Percentiles rank a stretch among this genome's conserved stretches.
Conservation (phyloP, 768 basidiomycete genomes). For the Macrocybe gigantea region DNA sequence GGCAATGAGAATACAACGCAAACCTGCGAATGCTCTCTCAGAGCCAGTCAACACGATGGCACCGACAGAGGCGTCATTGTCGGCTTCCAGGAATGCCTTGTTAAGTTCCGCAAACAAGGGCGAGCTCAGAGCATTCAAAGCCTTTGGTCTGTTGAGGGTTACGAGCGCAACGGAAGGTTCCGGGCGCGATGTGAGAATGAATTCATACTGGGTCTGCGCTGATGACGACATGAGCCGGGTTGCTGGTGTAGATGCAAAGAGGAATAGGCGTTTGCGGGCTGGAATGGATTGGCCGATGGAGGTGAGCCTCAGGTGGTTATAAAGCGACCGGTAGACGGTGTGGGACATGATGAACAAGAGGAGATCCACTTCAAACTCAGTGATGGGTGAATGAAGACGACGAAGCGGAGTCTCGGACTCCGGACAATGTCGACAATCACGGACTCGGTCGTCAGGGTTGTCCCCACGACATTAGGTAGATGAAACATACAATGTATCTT, state of each 20-base stretch:
- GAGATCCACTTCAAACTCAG: constrained; percentile 3
- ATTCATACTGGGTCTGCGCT: constrained; percentile 37
- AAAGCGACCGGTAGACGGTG: constrained; percentile 13
- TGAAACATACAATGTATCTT: too few relatives aligned
- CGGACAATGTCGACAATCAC: background rate
- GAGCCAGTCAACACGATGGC: constrained; percentile 92
- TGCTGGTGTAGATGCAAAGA: constrained; percentile 5
- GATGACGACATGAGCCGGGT: constrained; percentile 43
- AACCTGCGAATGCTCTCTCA: constrained; percentile 90
- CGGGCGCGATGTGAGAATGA: constrained; percentile 66
- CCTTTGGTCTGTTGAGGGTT: constrained; percentile 85
- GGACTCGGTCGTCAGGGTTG: background rate
- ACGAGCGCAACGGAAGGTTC: constrained; percentile 70
- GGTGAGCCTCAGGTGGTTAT: constrained; percentile 9
- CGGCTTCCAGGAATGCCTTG: constrained; percentile 63
- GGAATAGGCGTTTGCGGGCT: constrained; percentile 7
- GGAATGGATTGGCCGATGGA: background rate
- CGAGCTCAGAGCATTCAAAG: constrained; percentile 80
- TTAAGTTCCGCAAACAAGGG: constrained; percentile 82
- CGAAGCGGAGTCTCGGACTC: background rate
- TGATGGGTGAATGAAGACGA: background rate
- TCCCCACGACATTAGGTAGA: too few relatives aligned
- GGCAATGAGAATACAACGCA: constrained; percentile 17
- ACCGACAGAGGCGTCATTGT: constrained; percentile 64
- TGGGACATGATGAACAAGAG: constrained; percentile 14